phyloP scores from a whole-genome alignment of 2,329 filamentous ascomycete species.

The Neoscytalidium dimidiatum region DNA sequence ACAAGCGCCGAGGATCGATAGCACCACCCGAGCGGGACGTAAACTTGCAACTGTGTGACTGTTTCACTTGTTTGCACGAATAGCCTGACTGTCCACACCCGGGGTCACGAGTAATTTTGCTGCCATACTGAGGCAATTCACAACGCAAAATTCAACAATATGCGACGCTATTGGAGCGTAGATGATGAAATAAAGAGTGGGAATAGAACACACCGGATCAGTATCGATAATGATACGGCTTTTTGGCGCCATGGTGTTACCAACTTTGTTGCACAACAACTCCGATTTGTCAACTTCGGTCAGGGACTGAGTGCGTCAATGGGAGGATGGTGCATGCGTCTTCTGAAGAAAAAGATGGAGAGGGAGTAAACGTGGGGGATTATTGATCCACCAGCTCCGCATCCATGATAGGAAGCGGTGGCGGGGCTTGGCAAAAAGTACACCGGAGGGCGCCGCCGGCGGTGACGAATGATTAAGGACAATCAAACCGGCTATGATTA shows the following conservation, averaged over 20 bases:
- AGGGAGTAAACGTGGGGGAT: background rate
- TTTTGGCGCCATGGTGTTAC: background rate
- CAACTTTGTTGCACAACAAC: background rate
- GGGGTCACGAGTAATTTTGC: no score
- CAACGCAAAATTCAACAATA: no score
- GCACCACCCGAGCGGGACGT: background rate
- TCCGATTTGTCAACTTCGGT: no score
- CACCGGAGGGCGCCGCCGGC: background rate
- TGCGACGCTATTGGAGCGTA: no score
- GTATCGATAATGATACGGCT: slow-evolving; percentile 84
- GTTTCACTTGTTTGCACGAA: no score
- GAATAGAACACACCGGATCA: slow-evolving; percentile 68
- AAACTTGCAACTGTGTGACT: no score
- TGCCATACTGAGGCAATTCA: no score
- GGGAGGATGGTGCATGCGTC: background rate
- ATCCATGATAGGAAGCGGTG: background rate
- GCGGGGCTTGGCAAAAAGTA: slow-evolving; percentile 2
- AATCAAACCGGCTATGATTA: background rate
- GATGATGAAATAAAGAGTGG: background rate
- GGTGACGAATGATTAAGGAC: background rate
- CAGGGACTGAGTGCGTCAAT: background rate
- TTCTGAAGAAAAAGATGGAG: background rate
- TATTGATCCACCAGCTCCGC: background rate
- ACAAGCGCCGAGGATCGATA: background rate
- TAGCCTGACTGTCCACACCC: no score